Percentiles rank a stretch among this genome's conserved stretches.
phyloP scores from a whole-genome alignment of 306 rosid genomes.

The Malus sylvestris region DNA sequence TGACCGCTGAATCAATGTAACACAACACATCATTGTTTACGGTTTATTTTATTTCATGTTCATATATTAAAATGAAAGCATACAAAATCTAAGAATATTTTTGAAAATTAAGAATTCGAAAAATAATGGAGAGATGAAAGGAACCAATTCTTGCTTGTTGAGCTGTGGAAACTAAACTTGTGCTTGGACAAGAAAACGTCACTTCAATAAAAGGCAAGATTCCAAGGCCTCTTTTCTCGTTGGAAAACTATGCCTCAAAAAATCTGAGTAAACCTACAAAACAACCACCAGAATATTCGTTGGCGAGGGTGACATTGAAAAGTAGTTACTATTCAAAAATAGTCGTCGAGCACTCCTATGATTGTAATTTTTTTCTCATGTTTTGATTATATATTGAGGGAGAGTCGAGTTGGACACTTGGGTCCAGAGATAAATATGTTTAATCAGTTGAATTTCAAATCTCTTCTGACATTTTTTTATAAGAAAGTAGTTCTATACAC shows the following conservation, averaged over 20 bases:
- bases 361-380: no score
- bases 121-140: not conserved
- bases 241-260: not conserved
- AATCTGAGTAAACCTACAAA: not conserved
- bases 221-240: not conserved
- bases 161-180: not conserved
- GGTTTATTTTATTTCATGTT: no score
- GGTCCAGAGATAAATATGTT: no score
- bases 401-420: no score
- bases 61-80: not conserved
- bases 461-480: no score
- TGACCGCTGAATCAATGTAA: not conserved
- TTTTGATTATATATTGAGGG: no score
- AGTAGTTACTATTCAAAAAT: no score
- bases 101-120: not conserved
- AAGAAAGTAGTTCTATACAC: no score
- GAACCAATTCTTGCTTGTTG: not conserved
- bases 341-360: no score
- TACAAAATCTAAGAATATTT: not conserved
- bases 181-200: not conserved
- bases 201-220: not conserved
- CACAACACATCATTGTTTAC: no score
- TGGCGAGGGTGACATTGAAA: not conserved
- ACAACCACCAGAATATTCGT: not conserved
- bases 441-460: no score